Percentiles rank a stretch among this genome's conserved stretches.
Evolutionary conservation across 768 basidiomycete genomes (phyloP).

Genomic region (Pisolithus microcarpus): DNA sequence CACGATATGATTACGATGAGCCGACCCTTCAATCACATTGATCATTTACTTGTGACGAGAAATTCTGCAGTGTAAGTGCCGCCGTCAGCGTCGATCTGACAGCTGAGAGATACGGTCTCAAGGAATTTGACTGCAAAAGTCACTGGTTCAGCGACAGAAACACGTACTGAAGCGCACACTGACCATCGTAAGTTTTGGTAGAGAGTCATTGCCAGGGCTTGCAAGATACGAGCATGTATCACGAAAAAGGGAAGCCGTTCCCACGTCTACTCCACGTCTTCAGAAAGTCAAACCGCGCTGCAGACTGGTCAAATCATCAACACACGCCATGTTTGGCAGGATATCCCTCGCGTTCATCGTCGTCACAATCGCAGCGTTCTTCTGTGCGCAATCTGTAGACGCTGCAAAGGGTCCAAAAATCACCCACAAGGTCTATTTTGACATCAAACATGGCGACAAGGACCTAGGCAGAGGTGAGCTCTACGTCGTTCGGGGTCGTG

Average conservation of each 20-base stretch:
- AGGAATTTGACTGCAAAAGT: constrained; percentile 73
- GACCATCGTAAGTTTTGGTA: too few relatives aligned
- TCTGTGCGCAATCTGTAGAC: constrained; percentile 66
- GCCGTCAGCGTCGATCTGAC: constrained; percentile 97
- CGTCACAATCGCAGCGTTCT: constrained; percentile 58
- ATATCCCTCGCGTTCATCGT: constrained; percentile 55
- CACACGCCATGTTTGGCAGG: constrained; percentile 45
- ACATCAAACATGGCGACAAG: constrained; percentile 88
- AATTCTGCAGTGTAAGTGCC: constrained; percentile 94
- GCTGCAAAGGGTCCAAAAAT: constrained; percentile 85
- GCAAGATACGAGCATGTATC: too few relatives aligned
- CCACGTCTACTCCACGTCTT: too few relatives aligned
- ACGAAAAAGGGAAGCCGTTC: too few relatives aligned
- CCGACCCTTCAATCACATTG: constrained; percentile 4
- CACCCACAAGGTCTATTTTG: constrained; percentile 91
- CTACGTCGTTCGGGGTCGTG: constrained; percentile 7
- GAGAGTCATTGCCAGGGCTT: too few relatives aligned
- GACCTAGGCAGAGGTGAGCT: constrained; percentile 74
- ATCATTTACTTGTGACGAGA: constrained; percentile 79
- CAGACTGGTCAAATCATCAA: too few relatives aligned
- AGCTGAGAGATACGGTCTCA: constrained; percentile 92
- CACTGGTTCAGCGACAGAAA: constrained; percentile 4
- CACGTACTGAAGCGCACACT: too few relatives aligned
- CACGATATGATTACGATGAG: constrained; percentile 12
- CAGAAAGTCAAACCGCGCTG: too few relatives aligned